phyloP scores from a whole-genome alignment of 345 rosid species.

The Odontarrhena argentea region DNA sequence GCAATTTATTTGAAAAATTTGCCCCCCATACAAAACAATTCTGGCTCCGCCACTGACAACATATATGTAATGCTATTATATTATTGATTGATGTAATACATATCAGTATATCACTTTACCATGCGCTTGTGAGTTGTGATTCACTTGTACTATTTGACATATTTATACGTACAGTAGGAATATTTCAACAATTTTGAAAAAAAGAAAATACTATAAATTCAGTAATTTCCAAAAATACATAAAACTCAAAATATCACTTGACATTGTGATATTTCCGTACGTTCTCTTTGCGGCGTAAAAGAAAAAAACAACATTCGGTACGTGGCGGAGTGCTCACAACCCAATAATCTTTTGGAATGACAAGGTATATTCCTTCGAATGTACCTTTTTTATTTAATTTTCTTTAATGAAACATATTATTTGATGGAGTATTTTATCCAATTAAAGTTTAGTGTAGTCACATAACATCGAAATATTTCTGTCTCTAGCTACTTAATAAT shows the following conservation, averaged over 20 bases:
- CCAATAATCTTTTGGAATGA: conserved; percentile 19
- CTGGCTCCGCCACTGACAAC: too few species aligned
- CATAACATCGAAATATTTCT: not conserved
- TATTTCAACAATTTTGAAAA: not conserved
- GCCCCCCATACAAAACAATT: too few species aligned
- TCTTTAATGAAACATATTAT: not conserved
- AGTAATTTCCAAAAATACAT: not conserved
- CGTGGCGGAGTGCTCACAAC: conserved; percentile 37
- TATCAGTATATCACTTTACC: not conserved
- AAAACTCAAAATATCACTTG: not conserved
- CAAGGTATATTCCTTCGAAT: conserved; percentile 41
- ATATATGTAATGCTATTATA: not conserved
- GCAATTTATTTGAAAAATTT: too few species aligned
- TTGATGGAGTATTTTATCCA: conserved; percentile 12
- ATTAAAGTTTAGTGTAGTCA: conserved; percentile 27
- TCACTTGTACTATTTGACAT: not conserved
- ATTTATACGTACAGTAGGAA: not conserved
- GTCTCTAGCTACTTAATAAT: conserved; percentile 30
- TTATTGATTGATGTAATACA: not conserved
- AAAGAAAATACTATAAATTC: not conserved
- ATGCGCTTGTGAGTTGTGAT: too few species aligned
- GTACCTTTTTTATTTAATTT: conserved; percentile 31
- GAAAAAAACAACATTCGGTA: not conserved
- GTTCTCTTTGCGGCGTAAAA: conserved; percentile 22
- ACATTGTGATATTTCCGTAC: conserved; percentile 29